Evolutionary conservation across 805 yeast genomes (phyloP).

Genomic region (Isabelozyma gotoi): DNA sequence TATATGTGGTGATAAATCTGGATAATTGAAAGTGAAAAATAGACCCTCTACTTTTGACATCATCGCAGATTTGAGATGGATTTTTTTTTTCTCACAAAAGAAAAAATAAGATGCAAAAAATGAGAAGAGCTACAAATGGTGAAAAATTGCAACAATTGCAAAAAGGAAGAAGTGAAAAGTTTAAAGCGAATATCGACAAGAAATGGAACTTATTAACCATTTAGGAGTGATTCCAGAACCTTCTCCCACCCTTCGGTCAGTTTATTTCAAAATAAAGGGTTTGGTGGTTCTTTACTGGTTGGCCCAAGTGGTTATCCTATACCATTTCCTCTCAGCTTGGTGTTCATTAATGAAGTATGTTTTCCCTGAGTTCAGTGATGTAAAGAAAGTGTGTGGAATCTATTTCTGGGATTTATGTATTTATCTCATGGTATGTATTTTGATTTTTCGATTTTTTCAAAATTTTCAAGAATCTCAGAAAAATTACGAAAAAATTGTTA

Average conservation of each 20-base stretch:
- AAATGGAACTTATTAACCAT: constrained; percentile 31
- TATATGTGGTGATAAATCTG: constrained; percentile 6
- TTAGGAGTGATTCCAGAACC: constrained; percentile 25
- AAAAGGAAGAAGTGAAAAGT: no score
- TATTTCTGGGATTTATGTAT: constrained; percentile 30
- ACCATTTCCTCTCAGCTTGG: constrained; percentile 19
- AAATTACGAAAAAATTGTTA: not conserved
- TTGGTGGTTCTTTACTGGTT: constrained; percentile 14
- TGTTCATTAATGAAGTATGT: constrained; percentile 10
- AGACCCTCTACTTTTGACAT: no score
- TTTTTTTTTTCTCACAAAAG: not conserved
- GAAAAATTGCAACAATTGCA: not conserved
- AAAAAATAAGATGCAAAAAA: not conserved
- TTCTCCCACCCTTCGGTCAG: constrained; percentile 9
- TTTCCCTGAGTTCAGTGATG: constrained; percentile 18
- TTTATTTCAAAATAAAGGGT: constrained; percentile 13
- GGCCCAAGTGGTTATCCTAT: constrained; percentile 10
- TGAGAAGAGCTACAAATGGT: not conserved
- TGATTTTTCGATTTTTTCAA: not conserved
- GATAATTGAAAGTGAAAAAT: no score
- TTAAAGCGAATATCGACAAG: no score
- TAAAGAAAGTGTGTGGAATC: constrained; percentile 15
- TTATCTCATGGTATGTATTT: constrained; percentile 24
- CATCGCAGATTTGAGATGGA: not conserved
- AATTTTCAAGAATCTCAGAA: not conserved